Evolutionary conservation across 345 rosid genomes (phyloP).

Genomic region (Boechera stricta): DNA sequence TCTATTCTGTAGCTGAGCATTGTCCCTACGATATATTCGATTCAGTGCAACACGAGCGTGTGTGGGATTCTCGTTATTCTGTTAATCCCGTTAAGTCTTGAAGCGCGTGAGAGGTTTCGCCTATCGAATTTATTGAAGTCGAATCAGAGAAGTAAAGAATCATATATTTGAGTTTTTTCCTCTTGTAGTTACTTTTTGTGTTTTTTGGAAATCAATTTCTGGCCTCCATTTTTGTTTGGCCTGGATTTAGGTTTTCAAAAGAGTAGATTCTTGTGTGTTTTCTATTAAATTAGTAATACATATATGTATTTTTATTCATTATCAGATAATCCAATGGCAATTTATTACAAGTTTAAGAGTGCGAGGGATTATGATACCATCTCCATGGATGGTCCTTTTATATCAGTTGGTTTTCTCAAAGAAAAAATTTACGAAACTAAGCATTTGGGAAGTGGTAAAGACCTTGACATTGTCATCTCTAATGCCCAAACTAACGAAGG

Average conservation of each 20-base stretch:
- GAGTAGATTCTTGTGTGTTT: conserved; percentile 32
- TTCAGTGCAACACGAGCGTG: conserved; percentile 4
- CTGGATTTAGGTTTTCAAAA: conserved; percentile 12
- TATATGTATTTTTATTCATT: conserved; percentile 26
- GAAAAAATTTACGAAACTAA: conserved; percentile 96
- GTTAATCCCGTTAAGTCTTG: not conserved
- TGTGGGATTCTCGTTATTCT: conserved; percentile 17
- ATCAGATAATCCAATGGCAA: conserved; percentile 72
- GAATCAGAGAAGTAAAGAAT: conserved; percentile 40
- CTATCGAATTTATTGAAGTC: conserved; percentile 16
- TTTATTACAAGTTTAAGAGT: conserved; percentile 99
- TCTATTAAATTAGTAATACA: conserved; percentile 7
- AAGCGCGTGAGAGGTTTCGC: conserved; percentile 28
- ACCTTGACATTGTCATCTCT: conserved; percentile 97
- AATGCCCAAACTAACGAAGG: conserved; percentile 99
- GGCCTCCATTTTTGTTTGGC: not conserved
- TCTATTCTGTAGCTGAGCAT: conserved; percentile 7
- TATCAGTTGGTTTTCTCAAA: conserved; percentile 94
- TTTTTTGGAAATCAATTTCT: conserved; percentile 20
- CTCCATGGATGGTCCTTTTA: conserved; percentile 93
- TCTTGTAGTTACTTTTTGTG: conserved; percentile 27
- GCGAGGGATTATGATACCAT: conserved; percentile 95
- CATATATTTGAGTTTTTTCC: conserved; percentile 11
- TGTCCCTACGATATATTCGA: not conserved
- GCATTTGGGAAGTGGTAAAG: conserved; percentile 99